Evolutionary conservation across 345 rosid species (phyloP), one percentile per base, ranked within the genome.

Genomic region (Melaleuca alternifolia): DNA sequence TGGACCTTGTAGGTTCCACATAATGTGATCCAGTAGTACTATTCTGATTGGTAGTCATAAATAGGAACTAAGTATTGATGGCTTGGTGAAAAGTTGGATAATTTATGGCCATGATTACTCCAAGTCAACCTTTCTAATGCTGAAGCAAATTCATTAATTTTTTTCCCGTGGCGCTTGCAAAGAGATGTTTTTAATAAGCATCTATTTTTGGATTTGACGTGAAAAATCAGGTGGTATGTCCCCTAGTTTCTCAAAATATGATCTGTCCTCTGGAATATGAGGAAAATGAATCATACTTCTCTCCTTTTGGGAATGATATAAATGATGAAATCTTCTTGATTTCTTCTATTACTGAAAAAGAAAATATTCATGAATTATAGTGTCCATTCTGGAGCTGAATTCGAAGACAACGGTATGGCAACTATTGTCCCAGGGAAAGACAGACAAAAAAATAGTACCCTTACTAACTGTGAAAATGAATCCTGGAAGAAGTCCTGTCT

Each of bases 111-210:
- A 62, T 21, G 71, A 62, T 62, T 62, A 41, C 21, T 62, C 3
- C 6, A 62, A 28, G 76, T 37, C 44, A 62, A 30, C 28, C 11
- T 61, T 61, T 61, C 18, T 3, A 28, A 62, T 3, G 76, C 44
- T 62, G 44, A 15, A 62, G 21, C 76, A 62, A 1, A 62, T 30
- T 83, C 5, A 0, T 83, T 37, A 26, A 41, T 51, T 16, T 30
- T 2, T 65, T 65, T 44, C 37, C 6, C 37, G 28, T n/a, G 79
- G 41, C 41, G 2, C 41, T 41, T 41, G 41, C 41, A 4, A 41
- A 41, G 41, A 93, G 94, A 12, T 59, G 15, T 59, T 15, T 15
- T 59, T n/a, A 57, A 57, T 26, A n/a, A 28, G 65, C 65, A 57
- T 3, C 14, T 57, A 28, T 13, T 57, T 11, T 30, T 11, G 11